phyloP scores from a whole-genome alignment of 2,329 filamentous ascomycete genomes.

The Ophiostoma sp. region DNA sequence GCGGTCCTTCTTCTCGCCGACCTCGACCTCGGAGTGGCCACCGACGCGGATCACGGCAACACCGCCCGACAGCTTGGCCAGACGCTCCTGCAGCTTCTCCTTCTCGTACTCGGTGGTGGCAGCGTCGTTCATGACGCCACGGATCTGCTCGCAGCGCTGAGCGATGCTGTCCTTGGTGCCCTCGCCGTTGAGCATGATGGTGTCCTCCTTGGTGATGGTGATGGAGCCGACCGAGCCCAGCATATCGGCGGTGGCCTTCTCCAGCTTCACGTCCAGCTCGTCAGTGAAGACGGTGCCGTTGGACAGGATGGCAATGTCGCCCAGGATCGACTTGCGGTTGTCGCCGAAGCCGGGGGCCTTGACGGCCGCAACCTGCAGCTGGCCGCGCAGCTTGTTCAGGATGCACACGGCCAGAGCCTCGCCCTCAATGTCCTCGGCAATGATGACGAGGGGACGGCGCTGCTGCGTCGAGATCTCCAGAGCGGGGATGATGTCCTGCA shows the following conservation, averaged over 20 bases:
- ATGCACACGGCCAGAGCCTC: slow-evolving; percentile 98
- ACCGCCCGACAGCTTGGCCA: slow-evolving; percentile 97
- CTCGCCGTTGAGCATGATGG: slow-evolving; percentile 95
- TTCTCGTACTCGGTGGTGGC: slow-evolving; percentile 98
- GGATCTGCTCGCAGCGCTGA: slow-evolving; percentile 98
- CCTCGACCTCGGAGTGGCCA: slow-evolving; percentile 95
- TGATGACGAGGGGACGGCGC: slow-evolving; percentile 93
- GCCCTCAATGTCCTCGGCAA: slow-evolving; percentile 97
- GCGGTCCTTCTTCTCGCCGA: slow-evolving; percentile 99
- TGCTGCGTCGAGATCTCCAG: slow-evolving; percentile 95
- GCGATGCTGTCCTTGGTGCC: slow-evolving; percentile 89
- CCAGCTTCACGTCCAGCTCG: slow-evolving; percentile 97
- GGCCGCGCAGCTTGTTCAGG: slow-evolving; percentile 98
- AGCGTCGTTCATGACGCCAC: slow-evolving; percentile 89
- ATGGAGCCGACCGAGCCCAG: slow-evolving; percentile 96
- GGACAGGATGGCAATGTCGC: slow-evolving; percentile 90
- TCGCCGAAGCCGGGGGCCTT: slow-evolving; percentile 99
- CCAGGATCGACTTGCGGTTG: slow-evolving; percentile 99
- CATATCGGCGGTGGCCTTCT: slow-evolving; percentile 94
- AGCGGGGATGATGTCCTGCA: slow-evolving; percentile 97
- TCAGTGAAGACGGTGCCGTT: slow-evolving; percentile 97
- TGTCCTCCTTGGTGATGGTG: slow-evolving; percentile 99
- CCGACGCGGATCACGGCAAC: slow-evolving; percentile 99
- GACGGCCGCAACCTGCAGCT: slow-evolving; percentile 96
- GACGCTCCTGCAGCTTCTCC: slow-evolving; percentile 99